Conservation (phyloP, 257 asterid species). For the Datura wrightii region DNA sequence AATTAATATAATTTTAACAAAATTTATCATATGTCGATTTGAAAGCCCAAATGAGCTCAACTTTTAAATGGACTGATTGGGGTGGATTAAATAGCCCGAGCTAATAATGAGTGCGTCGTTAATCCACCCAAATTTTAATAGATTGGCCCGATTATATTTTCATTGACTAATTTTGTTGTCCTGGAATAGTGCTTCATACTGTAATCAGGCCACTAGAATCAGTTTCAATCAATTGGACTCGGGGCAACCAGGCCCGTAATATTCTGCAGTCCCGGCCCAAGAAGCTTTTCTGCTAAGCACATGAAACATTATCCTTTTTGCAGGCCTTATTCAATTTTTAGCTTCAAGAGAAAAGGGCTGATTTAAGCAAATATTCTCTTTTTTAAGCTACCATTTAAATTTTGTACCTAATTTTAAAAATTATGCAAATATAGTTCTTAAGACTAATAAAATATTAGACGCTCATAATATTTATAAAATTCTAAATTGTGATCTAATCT, state of each 20-base stretch:
- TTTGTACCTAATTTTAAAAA: not conserved
- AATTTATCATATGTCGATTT: too few relatives aligned
- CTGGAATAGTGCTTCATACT: not conserved
- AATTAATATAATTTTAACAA: too few relatives aligned
- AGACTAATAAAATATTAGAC: not conserved
- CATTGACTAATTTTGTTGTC: too few relatives aligned
- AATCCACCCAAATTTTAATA: not conserved
- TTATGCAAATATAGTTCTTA: not conserved
- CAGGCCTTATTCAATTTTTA: not conserved
- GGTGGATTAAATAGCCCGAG: not conserved
- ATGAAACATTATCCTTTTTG: not conserved
- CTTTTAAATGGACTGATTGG: not conserved
- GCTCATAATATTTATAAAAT: too few relatives aligned
- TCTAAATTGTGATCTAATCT: rapidly evolving
- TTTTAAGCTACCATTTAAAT: not conserved
- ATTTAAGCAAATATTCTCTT: not conserved
- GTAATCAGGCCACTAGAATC: not conserved
- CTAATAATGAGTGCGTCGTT: not conserved
- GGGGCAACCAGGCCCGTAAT: not conserved
- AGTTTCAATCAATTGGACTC: not conserved
- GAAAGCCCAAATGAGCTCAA: not conserved
- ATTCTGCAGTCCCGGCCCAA: not conserved
- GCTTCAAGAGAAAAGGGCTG: not conserved
- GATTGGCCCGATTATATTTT: not conserved
- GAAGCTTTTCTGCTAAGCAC: not conserved